phyloP scores from a whole-genome alignment of 2,329 filamentous ascomycete genomes.

The Ceratocystiopsis sp. region DNA sequence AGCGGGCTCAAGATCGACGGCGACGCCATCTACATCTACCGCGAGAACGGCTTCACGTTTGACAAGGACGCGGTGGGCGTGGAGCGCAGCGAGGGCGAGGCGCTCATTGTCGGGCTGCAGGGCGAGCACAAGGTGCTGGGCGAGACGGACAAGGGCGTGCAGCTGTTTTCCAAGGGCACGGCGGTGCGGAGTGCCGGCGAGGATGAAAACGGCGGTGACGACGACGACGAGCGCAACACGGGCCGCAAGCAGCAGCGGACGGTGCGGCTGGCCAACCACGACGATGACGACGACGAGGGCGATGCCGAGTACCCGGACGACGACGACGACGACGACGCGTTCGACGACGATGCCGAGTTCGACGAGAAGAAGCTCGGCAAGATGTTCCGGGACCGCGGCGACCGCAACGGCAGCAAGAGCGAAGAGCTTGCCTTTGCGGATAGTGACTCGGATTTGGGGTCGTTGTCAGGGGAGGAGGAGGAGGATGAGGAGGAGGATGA shows the following conservation, averaged over 20 bases:
- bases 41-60: conserved; percentile 60
- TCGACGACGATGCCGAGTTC: conserved; percentile 34
- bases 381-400: conserved; percentile 36
- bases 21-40: conserved; percentile 80
- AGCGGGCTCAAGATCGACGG: conserved; percentile 93
- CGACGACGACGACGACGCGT: conserved; percentile 36
- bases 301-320: conserved; percentile 31
- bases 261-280: conserved; percentile 40
- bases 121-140: conserved; percentile 67
- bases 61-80: conserved; percentile 45
- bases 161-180: conserved; percentile 67
- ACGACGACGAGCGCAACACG: conserved; percentile 40
- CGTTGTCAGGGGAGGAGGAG: conserved; percentile 43
- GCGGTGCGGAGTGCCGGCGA: conserved; percentile 33
- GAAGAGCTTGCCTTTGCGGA: conserved; percentile 84
- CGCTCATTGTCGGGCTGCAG: conserved; percentile 82
- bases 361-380: conserved; percentile 42
- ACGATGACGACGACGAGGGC: conserved; percentile 38
- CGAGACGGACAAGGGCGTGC: conserved; percentile 64
- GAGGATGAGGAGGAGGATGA: conserved; percentile 29
- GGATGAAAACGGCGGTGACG: conserved; percentile 25
- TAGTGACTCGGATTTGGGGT: conserved; percentile 90
- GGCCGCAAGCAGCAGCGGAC: conserved; percentile 43
- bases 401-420: conserved; percentile 35
- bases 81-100: conserved; percentile 83